phyloP scores from a whole-genome alignment of 2,329 filamentous ascomycete species.

The Fusarium sp. region DNA sequence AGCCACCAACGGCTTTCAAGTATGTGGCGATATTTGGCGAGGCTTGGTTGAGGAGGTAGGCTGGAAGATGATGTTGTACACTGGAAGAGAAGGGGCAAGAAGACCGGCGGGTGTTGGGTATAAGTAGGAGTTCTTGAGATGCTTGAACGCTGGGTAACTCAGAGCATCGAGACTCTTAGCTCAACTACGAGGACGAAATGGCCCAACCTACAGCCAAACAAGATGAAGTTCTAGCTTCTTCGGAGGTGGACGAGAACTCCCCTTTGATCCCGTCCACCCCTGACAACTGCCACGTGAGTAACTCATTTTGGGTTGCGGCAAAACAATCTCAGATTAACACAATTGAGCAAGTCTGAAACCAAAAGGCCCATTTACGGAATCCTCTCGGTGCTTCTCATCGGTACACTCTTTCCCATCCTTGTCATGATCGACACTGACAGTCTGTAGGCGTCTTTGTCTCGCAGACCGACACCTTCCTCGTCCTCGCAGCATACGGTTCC shows the following conservation, averaged over 20 bases:
- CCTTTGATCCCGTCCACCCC: neutral
- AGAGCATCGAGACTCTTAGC: neutral
- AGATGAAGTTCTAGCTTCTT: neutral
- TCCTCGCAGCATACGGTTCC: constrained; percentile 15
- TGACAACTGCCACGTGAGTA: neutral
- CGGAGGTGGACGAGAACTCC: neutral
- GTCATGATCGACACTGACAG: neutral
- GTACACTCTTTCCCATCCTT: neutral
- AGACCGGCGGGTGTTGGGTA: neutral
- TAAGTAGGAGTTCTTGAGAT: neutral
- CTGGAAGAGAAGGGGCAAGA: neutral
- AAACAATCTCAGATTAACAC: neutral
- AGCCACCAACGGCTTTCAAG: neutral
- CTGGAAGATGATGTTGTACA: neutral
- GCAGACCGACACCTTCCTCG: constrained; percentile 20
- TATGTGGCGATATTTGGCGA: neutral
- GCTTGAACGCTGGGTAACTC: neutral
- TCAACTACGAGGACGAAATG: neutral
- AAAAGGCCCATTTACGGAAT: neutral
- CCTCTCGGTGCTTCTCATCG: neutral
- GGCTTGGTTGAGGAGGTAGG: neutral
- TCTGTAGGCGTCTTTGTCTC: constrained; percentile 18
- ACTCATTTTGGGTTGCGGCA: neutral
- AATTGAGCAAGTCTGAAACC: neutral
- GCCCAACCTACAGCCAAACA: neutral